Base-by-base conservation (phyloP, 148 eudicot species). In the Rhododendron ferrugineum region DNA sequence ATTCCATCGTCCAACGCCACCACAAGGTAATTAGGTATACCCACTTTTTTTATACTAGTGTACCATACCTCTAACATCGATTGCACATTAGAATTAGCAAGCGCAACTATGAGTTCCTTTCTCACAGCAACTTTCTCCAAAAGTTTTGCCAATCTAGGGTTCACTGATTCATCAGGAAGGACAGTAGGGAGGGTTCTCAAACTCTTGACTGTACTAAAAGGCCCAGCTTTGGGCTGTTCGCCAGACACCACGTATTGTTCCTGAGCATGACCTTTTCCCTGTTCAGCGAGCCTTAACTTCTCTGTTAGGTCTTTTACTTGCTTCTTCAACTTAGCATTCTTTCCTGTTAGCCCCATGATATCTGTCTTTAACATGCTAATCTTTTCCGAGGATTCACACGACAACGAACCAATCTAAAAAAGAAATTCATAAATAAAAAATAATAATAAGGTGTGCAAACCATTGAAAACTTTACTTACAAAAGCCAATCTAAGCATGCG, bases 21-120 rank as follows among this genome's bases (percentile, higher is more conserved):
- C 34, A 96, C 98, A 81, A 96, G 89, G 85, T 92, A 96, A 87
- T 96, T 96, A 36, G 93, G 66, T 80, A 96, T 92, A 6, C 94
- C 94, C 0, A 88, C 96, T 88, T 88, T 96, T 90, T 95, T 95
- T 40, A 96, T 87, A 80, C 92, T 95, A 30, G 92, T 91, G 81
- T 89, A 90, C 93, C 92, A 92, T 74, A 95, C 90, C 73, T 93
- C 95, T 78, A 96, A 90, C 98, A 94, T 96, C 6, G 82, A 83
- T 89, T 92, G 91, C 82, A 96, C 99, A 81, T 96, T 96, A 7
- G 92, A 85, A 92, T 96, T 96, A 13, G 99, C 99, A 78, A 96
- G 88, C 36, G 91, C 96, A 76, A 96, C 95, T 83, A 96, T 91
- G 50, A 96, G 90, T 91, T 96, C 99, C 86, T 93, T 96, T 11